A percentile compares a stretch with the other conserved stretches of the same genome.
These are phyloP conservation scores for Diaporthe destruens DNA, from an alignment of 2,329 filamentous ascomycete species.

Conservation along the genomic window DNA sequence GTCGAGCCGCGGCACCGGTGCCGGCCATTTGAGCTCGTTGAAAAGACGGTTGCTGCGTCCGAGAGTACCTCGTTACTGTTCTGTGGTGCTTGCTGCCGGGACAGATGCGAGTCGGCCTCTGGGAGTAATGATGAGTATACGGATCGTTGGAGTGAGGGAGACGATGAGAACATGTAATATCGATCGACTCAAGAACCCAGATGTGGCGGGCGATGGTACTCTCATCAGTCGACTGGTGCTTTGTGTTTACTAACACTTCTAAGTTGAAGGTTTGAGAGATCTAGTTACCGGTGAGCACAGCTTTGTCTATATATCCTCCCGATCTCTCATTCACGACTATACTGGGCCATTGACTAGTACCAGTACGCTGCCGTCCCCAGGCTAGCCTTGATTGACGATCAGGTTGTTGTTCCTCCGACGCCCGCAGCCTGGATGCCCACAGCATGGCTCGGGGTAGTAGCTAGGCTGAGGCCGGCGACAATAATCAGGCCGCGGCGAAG, in stretches of 20 bases:
- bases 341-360: too few species aligned
- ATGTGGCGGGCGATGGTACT: not conserved
- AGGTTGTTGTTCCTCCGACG: not conserved
- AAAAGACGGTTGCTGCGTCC: not conserved
- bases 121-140: not conserved
- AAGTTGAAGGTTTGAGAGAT: too few species aligned
- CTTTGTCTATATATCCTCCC: too few species aligned
- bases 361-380: not conserved
- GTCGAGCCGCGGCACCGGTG: not conserved
- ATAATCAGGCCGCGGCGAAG: not conserved
- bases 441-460: not conserved
- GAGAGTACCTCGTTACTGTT: not conserved
- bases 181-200: not conserved
- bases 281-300: too few species aligned
- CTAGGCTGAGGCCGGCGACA: not conserved
- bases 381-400: not conserved
- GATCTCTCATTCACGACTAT: too few species aligned
- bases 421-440: not conserved
- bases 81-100: slow-evolving; percentile 2
- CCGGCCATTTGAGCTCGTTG: not conserved
- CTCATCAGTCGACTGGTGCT: not conserved
- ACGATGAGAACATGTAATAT: not conserved
- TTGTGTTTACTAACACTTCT: too few species aligned
- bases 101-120: not conserved
- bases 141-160: slow-evolving; percentile 5